phyloP scores from a whole-genome alignment of 2,329 filamentous ascomycete species.

The Dothistroma pini region DNA sequence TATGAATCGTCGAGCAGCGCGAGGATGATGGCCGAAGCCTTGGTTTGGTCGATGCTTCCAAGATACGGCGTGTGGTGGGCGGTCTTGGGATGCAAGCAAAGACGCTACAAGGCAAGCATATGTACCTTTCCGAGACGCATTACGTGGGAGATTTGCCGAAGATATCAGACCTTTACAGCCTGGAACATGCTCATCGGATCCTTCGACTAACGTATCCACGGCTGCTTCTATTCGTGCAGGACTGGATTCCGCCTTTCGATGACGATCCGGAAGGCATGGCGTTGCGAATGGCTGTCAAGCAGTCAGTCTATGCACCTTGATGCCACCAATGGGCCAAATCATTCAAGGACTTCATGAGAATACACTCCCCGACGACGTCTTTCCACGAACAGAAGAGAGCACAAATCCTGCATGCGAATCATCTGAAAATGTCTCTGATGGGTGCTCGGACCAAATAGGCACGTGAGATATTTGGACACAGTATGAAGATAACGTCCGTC shows the following conservation, averaged over 20 bases:
- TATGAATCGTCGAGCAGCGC: not conserved
- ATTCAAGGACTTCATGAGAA: not conserved
- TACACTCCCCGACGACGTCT: not conserved
- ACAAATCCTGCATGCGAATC: not conserved
- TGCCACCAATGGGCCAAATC: not conserved
- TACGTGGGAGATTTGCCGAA: not conserved
- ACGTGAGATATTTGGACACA: not conserved
- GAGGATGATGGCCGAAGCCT: not conserved
- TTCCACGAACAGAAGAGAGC: not conserved
- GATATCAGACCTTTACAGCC: not conserved
- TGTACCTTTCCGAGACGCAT: not conserved
- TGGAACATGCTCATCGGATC: not conserved
- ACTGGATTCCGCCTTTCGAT: not conserved
- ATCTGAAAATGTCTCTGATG: not conserved
- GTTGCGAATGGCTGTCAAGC: not conserved
- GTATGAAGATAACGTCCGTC: not conserved
- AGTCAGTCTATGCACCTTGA: not conserved
- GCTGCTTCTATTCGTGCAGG: not conserved
- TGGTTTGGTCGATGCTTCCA: not conserved
- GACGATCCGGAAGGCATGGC: not conserved
- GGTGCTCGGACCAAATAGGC: not conserved
- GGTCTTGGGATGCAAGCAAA: constrained; percentile 1
- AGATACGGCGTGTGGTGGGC: not conserved
- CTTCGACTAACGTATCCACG: not conserved
- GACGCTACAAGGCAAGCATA: not conserved